Percentiles rank a stretch among this genome's conserved stretches.
Evolutionary conservation across 2,329 filamentous ascomycete species (phyloP).

Genomic region (Neurospora sp.): DNA sequence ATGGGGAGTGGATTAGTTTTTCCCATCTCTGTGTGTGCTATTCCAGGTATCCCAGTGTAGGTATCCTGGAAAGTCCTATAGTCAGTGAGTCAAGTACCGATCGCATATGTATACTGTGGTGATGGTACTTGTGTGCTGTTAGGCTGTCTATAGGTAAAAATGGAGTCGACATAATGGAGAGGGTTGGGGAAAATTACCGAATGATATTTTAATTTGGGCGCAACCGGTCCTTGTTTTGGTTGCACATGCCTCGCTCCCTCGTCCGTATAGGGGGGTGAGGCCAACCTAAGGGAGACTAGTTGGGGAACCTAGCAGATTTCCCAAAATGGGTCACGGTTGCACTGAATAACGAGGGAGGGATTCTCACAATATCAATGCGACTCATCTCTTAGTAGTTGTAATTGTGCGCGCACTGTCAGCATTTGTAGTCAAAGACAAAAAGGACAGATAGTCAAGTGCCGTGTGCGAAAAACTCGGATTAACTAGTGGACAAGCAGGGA

Average conservation of each 20-base stretch:
- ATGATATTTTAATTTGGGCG: not conserved
- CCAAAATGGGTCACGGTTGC: not conserved
- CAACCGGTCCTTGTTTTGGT: not conserved
- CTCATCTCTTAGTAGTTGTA: not conserved
- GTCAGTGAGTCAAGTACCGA: not conserved
- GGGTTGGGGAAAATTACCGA: not conserved
- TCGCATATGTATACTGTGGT: not conserved
- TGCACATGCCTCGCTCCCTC: not conserved
- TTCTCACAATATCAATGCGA: not conserved
- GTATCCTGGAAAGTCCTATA: not conserved
- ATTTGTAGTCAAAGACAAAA: not conserved
- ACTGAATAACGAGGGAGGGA: not conserved
- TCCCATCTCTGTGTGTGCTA: not conserved
- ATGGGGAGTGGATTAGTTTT: not conserved
- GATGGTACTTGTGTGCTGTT: not conserved
- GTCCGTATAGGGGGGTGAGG: not conserved
- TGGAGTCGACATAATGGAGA: not conserved
- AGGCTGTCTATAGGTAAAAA: not conserved
- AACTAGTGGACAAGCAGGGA: not conserved
- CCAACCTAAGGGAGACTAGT: not conserved
- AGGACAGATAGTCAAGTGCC: not conserved
- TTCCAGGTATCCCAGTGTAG: not conserved
- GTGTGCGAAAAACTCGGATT: not conserved
- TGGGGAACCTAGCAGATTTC: not conserved
- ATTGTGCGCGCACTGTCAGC: not conserved